phyloP scores from a whole-genome alignment of 352 stramenopile genomes.

The Phytophthora vignae region DNA sequence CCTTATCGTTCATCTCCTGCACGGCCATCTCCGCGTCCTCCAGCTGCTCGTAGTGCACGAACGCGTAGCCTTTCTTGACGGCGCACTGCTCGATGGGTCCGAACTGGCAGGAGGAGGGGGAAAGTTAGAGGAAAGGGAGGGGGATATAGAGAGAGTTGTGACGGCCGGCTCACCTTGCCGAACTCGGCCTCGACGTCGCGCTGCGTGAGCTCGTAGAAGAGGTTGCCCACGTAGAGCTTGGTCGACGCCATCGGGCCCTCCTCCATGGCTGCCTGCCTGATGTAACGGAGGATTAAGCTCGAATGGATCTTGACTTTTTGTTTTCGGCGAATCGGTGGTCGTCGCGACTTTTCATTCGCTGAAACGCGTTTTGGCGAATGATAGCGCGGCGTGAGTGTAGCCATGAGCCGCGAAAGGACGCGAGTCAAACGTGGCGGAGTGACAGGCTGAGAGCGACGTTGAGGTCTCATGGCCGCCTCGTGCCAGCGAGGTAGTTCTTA shows the following conservation, averaged over 20 bases:
- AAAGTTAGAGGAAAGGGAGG: background rate
- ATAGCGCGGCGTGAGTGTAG: background rate
- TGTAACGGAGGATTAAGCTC: background rate
- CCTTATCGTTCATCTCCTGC: conserved; percentile 59
- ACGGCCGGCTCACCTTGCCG: conserved; percentile 35
- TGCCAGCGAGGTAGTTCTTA: too few relatives aligned
- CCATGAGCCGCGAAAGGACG: too few relatives aligned
- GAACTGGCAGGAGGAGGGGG: conserved; percentile 41
- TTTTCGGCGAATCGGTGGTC: too few relatives aligned
- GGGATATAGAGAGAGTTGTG: too few relatives aligned
- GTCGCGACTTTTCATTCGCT: too few relatives aligned
- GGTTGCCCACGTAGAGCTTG: conserved; percentile 78
- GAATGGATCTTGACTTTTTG: conserved; percentile 1
- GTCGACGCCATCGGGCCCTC: conserved; percentile 44
- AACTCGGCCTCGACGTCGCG: conserved; percentile 59
- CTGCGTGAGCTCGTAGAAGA: conserved; percentile 60
- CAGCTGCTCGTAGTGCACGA: conserved; percentile 61
- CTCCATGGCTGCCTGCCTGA: conserved; percentile 18
- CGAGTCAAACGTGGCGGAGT: too few relatives aligned
- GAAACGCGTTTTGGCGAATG: background rate
- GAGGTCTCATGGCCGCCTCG: too few relatives aligned
- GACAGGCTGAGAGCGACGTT: too few relatives aligned
- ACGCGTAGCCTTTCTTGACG: conserved; percentile 69
- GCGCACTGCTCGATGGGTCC: conserved; percentile 53
- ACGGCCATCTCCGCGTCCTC: conserved; percentile 55